A percentile compares a stretch with the other conserved stretches of the same genome.
These are phyloP conservation scores for Erysimum pusillum DNA, from an alignment of 441 rosid genomes.

Conservation along the genomic window DNA sequence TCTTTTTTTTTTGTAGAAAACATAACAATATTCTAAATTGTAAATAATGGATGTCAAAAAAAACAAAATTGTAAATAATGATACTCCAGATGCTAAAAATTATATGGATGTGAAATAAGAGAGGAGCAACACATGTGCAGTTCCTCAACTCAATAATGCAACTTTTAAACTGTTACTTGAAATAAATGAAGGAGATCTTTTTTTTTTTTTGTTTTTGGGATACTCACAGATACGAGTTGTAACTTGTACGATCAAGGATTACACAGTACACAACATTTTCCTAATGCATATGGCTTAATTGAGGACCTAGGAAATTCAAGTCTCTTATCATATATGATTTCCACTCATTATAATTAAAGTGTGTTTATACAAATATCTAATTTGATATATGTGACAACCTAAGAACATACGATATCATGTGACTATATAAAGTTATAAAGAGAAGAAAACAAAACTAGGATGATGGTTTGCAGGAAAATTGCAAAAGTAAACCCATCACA, in stretches of 20 bases:
- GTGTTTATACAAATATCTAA: not conserved
- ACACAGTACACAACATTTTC: slow-evolving; percentile 1
- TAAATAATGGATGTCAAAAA: not conserved
- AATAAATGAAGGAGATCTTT: not conserved
- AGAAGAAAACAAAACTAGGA: slow-evolving; percentile 1
- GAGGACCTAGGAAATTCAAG: slow-evolving; percentile 4
- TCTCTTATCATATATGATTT: slow-evolving; percentile 9
- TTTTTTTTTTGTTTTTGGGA: not conserved
- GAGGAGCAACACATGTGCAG: slow-evolving; percentile 41
- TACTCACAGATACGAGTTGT: not conserved
- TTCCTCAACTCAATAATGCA: slow-evolving; percentile 39
- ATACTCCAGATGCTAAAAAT: slow-evolving; percentile 9
- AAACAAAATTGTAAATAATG: not conserved
- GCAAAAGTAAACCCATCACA: not conserved
- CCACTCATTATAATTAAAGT: slow-evolving; percentile 6
- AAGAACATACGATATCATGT: slow-evolving; percentile 25
- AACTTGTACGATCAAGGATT: slow-evolving; percentile 1
- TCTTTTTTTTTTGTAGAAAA: too few relatives aligned
- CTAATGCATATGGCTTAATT: slow-evolving; percentile 13
- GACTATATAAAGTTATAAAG: slow-evolving; percentile 11
- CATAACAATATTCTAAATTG: not conserved
- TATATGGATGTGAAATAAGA: slow-evolving; percentile 15
- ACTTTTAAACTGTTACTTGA: slow-evolving; percentile 27
- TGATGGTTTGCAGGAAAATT: slow-evolving; percentile 18
- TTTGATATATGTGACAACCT: slow-evolving; percentile 32